Base-by-base conservation (phyloP, 306 rosid species). In the Elaeagnus macrophylla region DNA sequence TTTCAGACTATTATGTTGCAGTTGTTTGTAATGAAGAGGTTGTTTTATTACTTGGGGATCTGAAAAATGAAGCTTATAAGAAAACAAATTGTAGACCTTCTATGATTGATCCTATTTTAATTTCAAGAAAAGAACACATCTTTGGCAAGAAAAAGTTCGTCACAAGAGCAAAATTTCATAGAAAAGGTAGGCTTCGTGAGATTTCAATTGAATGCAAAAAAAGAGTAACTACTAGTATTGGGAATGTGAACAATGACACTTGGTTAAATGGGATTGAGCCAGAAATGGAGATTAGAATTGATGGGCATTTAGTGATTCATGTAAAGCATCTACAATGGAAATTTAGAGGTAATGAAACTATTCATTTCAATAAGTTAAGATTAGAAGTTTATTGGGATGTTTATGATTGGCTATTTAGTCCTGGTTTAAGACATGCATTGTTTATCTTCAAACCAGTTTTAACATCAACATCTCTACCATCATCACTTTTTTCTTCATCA, bases 301-400 rank as follows among this genome's bases (percentile, higher is more conserved):
- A 88, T 62, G 96, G 88, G 20, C 75, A 82, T 53, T 71, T 80
- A 71, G 83, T 72, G 39, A 74, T 88, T 65, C 90, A 88, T 19
- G 91, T 88, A 48, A 88, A 88, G 69, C 96, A 78, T 43, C 81
- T 88, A 65, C 91, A 84, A 6, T 88, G 96, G 96, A 88, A 88
- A 39, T 88, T 88, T 43, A 79, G 96, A 82, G 96, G 96, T 39
- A 88, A 88, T 25, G 95, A 84, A 53, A 79, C 85, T 0, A 74
- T 88, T 70, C 81, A 76, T 76, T 75, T 84, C 39, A 80, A 81
- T 58, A 84, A 80, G 62, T 74, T 80, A 67, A 78, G 91, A 68
- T 61, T 88, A 8, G 96, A 84, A 65, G 91, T 88, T 17, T 88
- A 73, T 64, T 88, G 95, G 95, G 96, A 88, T 76, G 94, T 84